phyloP scores from a whole-genome alignment of 2,329 filamentous ascomycete species.

The Thermochaetoides dissita region DNA sequence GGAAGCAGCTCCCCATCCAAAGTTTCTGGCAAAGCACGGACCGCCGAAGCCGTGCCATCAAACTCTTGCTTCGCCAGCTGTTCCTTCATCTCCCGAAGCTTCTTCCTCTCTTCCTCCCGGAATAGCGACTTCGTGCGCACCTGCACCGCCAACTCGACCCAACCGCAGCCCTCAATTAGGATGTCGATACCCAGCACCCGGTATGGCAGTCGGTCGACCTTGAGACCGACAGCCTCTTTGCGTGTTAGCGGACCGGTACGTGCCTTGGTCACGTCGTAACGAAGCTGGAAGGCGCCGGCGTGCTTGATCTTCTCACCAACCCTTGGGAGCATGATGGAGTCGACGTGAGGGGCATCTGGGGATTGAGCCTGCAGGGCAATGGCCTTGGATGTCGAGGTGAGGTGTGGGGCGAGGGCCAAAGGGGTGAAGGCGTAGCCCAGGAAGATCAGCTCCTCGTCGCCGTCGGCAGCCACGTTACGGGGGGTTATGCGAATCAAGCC shows the following conservation, averaged over 20 bases:
- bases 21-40: background rate
- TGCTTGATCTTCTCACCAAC: conserved; percentile 44
- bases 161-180: conserved; percentile 81
- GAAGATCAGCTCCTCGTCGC: conserved; percentile 44
- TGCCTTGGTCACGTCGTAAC: conserved; percentile 69
- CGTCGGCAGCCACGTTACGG: conserved; percentile 42
- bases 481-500: conserved; percentile 83
- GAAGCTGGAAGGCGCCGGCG: conserved; percentile 62
- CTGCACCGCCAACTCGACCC: conserved; percentile 79
- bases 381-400: conserved; percentile 70
- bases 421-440: conserved; percentile 81
- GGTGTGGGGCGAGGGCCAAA: conserved; percentile 46
- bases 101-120: conserved; percentile 9
- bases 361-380: conserved; percentile 54
- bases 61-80: conserved; percentile 1
- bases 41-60: background rate
- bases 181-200: conserved; percentile 69
- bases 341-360: conserved; percentile 40
- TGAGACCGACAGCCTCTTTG: conserved; percentile 46
- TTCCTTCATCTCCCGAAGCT: background rate
- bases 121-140: conserved; percentile 46
- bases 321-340: conserved; percentile 48
- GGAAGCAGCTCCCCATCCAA: background rate
- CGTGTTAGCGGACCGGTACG: conserved; percentile 61
- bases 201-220: conserved; percentile 61